Conservation (phyloP, 2,329 filamentous ascomycete genomes). For the Colletotrichum musicola region DNA sequence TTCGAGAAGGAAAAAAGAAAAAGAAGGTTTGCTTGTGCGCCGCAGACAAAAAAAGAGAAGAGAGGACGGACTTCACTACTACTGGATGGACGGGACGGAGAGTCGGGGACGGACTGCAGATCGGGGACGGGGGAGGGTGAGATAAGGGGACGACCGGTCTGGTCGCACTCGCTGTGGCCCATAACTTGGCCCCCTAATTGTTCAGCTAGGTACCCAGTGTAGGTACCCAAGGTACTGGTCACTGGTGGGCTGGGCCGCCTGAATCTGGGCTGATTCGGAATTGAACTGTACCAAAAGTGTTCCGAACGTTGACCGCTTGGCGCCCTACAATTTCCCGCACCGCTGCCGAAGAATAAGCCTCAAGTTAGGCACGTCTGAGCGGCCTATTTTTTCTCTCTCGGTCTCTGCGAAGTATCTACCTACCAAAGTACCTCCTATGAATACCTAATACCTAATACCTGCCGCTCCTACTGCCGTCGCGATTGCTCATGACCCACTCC, state of each 20-base stretch:
- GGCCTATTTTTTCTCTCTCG: no score
- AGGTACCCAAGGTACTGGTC: no score
- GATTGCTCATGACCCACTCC: not conserved
- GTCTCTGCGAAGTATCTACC: not conserved
- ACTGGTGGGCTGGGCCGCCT: not conserved
- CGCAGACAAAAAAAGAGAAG: conserved; percentile 5
- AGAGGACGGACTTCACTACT: not conserved
- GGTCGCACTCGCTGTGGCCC: not conserved
- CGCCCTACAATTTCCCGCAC: not conserved
- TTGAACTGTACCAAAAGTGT: conserved; percentile 1
- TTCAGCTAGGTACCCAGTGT: no score
- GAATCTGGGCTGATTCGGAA: conserved; percentile 23
- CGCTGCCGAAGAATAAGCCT: not conserved
- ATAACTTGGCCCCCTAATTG: not conserved
- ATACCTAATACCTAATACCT: not conserved
- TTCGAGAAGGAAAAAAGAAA: not conserved
- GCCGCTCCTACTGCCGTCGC: not conserved
- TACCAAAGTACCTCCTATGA: not conserved
- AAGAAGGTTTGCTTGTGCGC: conserved; percentile 20
- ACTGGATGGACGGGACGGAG: conserved; percentile 6
- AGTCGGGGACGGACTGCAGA: conserved; percentile 19
- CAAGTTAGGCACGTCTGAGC: no score
- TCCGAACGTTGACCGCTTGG: conserved; percentile 13
- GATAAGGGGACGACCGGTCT: conserved; percentile 8
- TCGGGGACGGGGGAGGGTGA: conserved; percentile 13